Conservation (phyloP, 768 basidiomycete genomes). For the Leccinum subgranulosum region DNA sequence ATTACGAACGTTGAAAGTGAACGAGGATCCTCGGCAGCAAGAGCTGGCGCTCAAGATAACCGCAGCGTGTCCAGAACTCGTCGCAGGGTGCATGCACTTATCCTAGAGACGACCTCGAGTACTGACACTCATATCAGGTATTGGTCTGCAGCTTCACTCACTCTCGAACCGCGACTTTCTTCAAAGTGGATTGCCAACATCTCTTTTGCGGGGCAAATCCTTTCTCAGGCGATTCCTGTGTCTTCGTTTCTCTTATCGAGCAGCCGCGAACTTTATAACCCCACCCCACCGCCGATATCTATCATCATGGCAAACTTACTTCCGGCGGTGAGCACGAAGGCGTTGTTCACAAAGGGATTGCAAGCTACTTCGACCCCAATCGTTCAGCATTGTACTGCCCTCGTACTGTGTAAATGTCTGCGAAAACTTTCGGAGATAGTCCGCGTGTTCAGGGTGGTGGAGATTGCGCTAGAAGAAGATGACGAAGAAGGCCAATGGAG, state of each 20-base stretch:
- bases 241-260: slow-evolving; percentile 56
- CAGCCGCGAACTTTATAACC: slow-evolving; percentile 49
- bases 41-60: slow-evolving; percentile 81
- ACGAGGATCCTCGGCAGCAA: slow-evolving; percentile 83
- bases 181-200: slow-evolving; percentile 92
- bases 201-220: slow-evolving; percentile 72
- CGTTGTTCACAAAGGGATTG: slow-evolving; percentile 78
- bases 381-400: slow-evolving; percentile 83
- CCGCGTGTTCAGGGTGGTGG: slow-evolving; percentile 45
- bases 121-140: slow-evolving; percentile 46
- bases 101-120: not conserved
- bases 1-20: slow-evolving; percentile 74
- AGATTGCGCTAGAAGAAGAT: slow-evolving; percentile 55
- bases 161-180: slow-evolving; percentile 82
- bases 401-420: slow-evolving; percentile 73
- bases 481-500: slow-evolving; percentile 70
- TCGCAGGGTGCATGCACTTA: slow-evolving; percentile 56
- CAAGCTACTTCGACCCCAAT: slow-evolving; percentile 60
- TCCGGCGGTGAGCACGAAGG: slow-evolving; percentile 68
- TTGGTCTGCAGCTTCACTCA: slow-evolving; percentile 65
- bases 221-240: slow-evolving; percentile 72
- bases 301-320: slow-evolving; percentile 75
- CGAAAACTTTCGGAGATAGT: slow-evolving; percentile 63
- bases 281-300: slow-evolving; percentile 70
- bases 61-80: slow-evolving; percentile 81